phyloP scores from a whole-genome alignment of 1,284 basidiomycete species.

The Naganishia sp. region DNA sequence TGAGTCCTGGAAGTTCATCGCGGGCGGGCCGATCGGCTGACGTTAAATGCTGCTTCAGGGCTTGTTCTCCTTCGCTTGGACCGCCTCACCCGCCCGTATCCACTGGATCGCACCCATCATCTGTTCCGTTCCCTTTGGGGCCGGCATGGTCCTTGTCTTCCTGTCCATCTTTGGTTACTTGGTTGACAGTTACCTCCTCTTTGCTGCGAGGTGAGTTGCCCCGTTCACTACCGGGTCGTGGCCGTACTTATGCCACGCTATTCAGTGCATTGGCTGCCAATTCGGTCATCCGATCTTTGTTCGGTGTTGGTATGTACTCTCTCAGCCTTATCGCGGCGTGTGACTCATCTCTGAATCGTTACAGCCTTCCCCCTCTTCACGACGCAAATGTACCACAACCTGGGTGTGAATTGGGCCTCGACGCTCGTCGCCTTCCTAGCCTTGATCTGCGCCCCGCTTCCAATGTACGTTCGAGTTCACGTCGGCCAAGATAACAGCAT shows the following conservation, averaged over 20 bases:
- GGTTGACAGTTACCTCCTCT: conserved; percentile 66
- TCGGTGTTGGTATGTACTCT: conserved; percentile 40
- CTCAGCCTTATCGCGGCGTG: too few species aligned
- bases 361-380: conserved; percentile 49
- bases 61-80: conserved; percentile 56
- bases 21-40: conserved; percentile 37
- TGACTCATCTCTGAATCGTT: too few species aligned
- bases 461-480: conserved; percentile 9
- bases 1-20: conserved; percentile 12
- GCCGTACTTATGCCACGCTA: not conserved
- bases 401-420: conserved; percentile 52
- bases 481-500: not conserved
- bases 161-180: conserved; percentile 56
- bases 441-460: conserved; percentile 31
- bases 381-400: conserved; percentile 48
- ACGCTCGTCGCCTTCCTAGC: conserved; percentile 47
- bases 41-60: conserved; percentile 15
- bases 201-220: conserved; percentile 57
- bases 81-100: conserved; percentile 58
- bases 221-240: not conserved
- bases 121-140: conserved; percentile 64
- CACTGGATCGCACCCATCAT: conserved; percentile 66
- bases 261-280: conserved; percentile 43
- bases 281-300: conserved; percentile 53
- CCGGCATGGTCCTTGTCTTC: conserved; percentile 43